Evolutionary conservation across 441 rosid genomes (phyloP), one percentile per base, ranked within the genome.

Genomic region (Daphne laureola): DNA sequence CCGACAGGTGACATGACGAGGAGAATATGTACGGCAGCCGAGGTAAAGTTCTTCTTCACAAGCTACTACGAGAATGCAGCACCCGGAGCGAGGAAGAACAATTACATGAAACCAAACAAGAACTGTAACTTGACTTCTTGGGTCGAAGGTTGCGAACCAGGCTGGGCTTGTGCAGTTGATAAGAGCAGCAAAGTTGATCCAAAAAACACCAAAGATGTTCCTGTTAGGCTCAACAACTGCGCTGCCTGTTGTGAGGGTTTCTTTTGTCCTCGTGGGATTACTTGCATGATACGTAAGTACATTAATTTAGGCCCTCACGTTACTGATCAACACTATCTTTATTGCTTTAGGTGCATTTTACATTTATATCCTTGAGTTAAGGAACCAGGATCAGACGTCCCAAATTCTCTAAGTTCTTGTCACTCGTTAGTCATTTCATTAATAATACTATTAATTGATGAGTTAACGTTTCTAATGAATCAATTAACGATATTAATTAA

Each of bases 201-300:
- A 9, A 72, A 65, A 67, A 73, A 88, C 57, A 62, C 78, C 2
- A 77, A 77, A 58, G 75, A 55, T 18, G 72, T 83, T 17, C 97
- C 95, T 49, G 44, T 43, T 13, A 77, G 96, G 66, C 73, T 80
- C 53, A 54, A 57, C 36, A 44, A 58, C 43, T 93, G 97, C 26
- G 64, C 60, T 2, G 63, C 89, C 41, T 93, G 99, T 31, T 93
- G 97, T 18, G 86, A 78, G 52, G 99, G 99, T 31, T 93, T 93
- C 84, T 93, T 93, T 72, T 93, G 97, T 64, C 99, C 99, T 55
- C 88, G 81, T 17, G 99, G 99, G 17, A 65, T 90, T 43, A 85
- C 99, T 43, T 93, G 99, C 78, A 93, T 93, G 96, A 90, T 93
- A 41, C 96, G 99, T 93, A 72, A 79, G 99, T 80, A 14, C 38